These are phyloP conservation scores for Acanthochlamys bracteata DNA, from an alignment of 106 monocot genomes.

Conservation along the genomic window DNA sequence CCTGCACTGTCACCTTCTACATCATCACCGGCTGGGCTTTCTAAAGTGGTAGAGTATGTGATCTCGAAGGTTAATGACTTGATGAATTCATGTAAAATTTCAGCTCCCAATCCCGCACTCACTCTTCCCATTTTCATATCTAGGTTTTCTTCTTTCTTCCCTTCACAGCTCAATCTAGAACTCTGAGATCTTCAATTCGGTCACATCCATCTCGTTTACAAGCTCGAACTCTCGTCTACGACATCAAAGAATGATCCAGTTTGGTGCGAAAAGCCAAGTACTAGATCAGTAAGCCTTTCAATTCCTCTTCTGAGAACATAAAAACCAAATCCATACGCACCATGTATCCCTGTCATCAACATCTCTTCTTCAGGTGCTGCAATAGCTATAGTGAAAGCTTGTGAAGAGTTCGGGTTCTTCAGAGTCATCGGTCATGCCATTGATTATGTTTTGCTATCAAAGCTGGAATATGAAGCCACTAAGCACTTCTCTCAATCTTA, in stretches of 20 bases:
- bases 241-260: too few relatives aligned
- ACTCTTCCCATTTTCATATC: too few relatives aligned
- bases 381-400: conserved; percentile 32
- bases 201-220: too few relatives aligned
- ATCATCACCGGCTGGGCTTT: conserved; percentile 44
- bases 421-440: conserved; percentile 61
- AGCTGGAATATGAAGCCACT: conserved; percentile 36
- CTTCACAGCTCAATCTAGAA: too few relatives aligned
- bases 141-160: too few relatives aligned
- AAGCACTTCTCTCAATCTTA: conserved; percentile 46
- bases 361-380: conserved; percentile 14
- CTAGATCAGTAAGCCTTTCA: too few relatives aligned
- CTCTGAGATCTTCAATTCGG: too few relatives aligned
- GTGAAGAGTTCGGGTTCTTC: conserved; percentile 73
- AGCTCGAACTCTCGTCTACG: too few relatives aligned
- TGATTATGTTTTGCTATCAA: conserved; percentile 16
- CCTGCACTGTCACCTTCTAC: conserved; percentile 39
- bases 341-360: conserved; percentile 33
- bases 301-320: conserved; percentile 22
- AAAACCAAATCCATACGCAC: conserved; percentile 10
- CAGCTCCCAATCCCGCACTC: too few relatives aligned
- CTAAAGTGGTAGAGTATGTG: conserved; percentile 92
- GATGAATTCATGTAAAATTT: too few relatives aligned
- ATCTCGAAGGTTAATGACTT: conserved; percentile 97
- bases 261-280: too few relatives aligned